Evolutionary conservation across 352 stramenopile species (phyloP), one percentile per base, ranked within the genome.

Genomic region (Chrysophaeum taylorii): DNA sequence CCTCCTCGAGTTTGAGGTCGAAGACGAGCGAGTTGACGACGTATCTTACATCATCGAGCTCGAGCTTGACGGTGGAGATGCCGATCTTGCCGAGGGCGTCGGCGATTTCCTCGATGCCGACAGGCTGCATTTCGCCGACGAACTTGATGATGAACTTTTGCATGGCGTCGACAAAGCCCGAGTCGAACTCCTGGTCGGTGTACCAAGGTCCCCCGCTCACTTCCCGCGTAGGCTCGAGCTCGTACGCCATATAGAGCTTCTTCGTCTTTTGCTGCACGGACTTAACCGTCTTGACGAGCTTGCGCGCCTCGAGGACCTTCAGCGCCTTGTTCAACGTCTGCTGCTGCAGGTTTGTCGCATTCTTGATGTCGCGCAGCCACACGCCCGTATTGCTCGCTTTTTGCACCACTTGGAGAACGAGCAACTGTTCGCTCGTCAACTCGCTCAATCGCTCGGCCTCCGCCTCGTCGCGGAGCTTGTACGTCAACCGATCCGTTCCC

Each of bases 121-220:
- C 27, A 14, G 21, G 64, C 25, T 64, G 29, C 2, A 14, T 1
- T 18, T 42, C 33, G 2, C 14, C 9, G 23, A 95, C 90, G 61
- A 93, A 83, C 82, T 90, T 82, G 73, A 89, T 89, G 64, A 94
- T 85, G 69, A 92, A 91, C 27, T 87, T 91, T 73, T 84, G 89
- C 68, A 95, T 77, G 61, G 82, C 89, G 72, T 93, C 79, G 76
- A 95, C 92, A 82, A 94, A 95, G 71, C 89, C 87, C 73, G 91
- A 82, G 75, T 95, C 89, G 68, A 95, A 94, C 78, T 94, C 88
- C 73, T 94, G 87, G 70, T 96, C 89, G 71, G 91, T 92, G 82
- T 95, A 96, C 89, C 89, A 96, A 39, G 88, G 87, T n/a, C 89
- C 89, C 68, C 89, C 89, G 23, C 88, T 94, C 77, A 94, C 92